phyloP scores from a whole-genome alignment of 345 rosid species.

The Aethionema arabicum region DNA sequence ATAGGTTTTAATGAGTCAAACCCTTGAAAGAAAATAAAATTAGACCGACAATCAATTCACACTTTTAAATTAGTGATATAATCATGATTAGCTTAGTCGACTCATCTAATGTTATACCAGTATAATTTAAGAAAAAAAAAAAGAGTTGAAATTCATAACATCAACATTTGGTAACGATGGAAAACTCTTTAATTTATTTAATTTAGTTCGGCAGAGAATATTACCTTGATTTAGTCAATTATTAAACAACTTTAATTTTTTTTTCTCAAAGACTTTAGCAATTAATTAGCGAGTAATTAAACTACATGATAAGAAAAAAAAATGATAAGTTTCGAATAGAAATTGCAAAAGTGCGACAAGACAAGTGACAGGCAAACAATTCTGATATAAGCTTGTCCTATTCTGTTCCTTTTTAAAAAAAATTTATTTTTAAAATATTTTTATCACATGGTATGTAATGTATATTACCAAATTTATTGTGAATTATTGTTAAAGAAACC shows the following conservation, averaged over 20 bases:
- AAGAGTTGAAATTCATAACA: background rate
- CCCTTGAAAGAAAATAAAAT: background rate
- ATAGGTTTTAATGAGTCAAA: too few relatives aligned
- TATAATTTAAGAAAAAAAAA: background rate
- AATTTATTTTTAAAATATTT: too few relatives aligned
- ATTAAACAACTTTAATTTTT: slow-evolving; percentile 13
- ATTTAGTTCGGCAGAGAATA: background rate
- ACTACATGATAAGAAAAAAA: slow-evolving; percentile 3
- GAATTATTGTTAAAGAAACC: slow-evolving; percentile 35
- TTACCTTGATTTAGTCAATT: slow-evolving; percentile 29
- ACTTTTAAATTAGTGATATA: slow-evolving; percentile 2
- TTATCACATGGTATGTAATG: slow-evolving; percentile 39
- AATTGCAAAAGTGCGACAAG: slow-evolving; percentile 32
- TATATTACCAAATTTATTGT: slow-evolving; percentile 28
- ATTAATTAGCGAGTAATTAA: slow-evolving; percentile 6
- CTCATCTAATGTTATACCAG: slow-evolving; percentile 1
- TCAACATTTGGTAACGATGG: slow-evolving; percentile 6
- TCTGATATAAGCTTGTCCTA: slow-evolving; percentile 50
- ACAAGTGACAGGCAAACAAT: slow-evolving; percentile 40
- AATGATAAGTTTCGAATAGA: slow-evolving; percentile 20
- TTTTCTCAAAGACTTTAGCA: too few relatives aligned
- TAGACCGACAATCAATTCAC: slow-evolving; percentile 21
- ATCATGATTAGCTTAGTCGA: slow-evolving; percentile 15
- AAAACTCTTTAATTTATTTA: too few relatives aligned
- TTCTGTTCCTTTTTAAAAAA: slow-evolving; percentile 35